A percentile compares a stretch with the other conserved stretches of the same genome.
Conservation (phyloP, 768 basidiomycete species). For the Cystofilobasidium bisporidii region DNA sequence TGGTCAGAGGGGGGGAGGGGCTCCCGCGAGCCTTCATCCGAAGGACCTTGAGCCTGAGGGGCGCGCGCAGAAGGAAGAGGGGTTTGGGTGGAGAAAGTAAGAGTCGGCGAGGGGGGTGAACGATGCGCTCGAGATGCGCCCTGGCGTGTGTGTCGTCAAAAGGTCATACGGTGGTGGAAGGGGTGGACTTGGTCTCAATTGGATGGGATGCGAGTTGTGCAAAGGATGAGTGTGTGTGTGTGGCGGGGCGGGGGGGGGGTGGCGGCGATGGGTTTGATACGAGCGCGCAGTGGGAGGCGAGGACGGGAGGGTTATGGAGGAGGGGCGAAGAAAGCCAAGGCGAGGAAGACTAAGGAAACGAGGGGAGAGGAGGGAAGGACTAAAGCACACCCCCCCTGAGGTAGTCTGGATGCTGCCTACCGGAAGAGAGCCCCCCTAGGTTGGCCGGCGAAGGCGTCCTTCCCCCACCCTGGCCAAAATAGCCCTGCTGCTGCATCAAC, state of each 20-base stretch:
- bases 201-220: neutral
- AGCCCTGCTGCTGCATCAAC: conserved; percentile 21
- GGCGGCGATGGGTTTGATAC: too few species aligned
- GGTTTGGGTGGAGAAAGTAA: neutral
- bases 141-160: neutral
- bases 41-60: neutral
- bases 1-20: too few species aligned
- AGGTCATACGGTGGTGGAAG: neutral
- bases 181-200: too few species aligned
- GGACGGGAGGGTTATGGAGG: neutral
- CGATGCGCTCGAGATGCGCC: neutral
- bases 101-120: neutral
- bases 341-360: conserved; percentile 41
- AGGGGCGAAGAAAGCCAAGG: neutral
- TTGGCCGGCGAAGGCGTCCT: conserved; percentile 32
- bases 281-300: neutral
- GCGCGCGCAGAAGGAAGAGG: neutral
- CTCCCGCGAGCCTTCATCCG: conserved; percentile 4
- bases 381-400: conserved; percentile 67
- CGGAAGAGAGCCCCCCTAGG: conserved; percentile 59
- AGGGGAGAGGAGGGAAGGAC: conserved; percentile 36
- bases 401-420: conserved; percentile 53
- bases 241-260: neutral
- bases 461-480: conserved; percentile 10
- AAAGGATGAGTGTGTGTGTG: neutral